These are phyloP conservation scores for Yamadazyma pseudoaaseri DNA, from an alignment of 1,139 yeast species.

Conservation along the genomic window DNA sequence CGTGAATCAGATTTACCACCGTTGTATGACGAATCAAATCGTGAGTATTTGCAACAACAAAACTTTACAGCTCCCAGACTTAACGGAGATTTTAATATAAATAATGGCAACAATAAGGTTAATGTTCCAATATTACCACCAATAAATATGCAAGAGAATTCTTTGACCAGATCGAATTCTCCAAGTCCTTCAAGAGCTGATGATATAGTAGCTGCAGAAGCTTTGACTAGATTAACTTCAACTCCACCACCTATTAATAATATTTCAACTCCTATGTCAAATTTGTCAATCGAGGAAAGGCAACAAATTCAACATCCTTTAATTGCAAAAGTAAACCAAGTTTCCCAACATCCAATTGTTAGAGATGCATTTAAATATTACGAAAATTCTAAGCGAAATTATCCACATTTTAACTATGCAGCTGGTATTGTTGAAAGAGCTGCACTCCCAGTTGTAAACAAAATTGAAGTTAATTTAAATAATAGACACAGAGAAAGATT, in stretches of 20 bases:
- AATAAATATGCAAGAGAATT: neutral
- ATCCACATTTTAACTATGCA: conserved; percentile 62
- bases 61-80: neutral
- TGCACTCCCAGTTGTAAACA: conserved; percentile 55
- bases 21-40: conserved; percentile 4
- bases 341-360: conserved; percentile 48
- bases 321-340: conserved; percentile 44
- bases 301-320: conserved; percentile 32
- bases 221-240: conserved; percentile 25
- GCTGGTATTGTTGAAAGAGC: conserved; percentile 67
- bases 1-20: conserved; percentile 6
- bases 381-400: conserved; percentile 52
- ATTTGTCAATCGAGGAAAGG: conserved; percentile 15
- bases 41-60: neutral
- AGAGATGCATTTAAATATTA: conserved; percentile 60
- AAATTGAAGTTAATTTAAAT: conserved; percentile 47
- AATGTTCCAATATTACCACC: conserved; percentile 2
- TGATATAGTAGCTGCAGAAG: conserved; percentile 36
- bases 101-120: neutral
- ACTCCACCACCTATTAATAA: conserved; percentile 16
- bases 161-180: neutral
- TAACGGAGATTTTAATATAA: neutral
- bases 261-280: conserved; percentile 15
- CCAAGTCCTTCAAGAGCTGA: conserved; percentile 2
- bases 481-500: conserved; percentile 34